Percentiles rank a stretch among this genome's conserved stretches.
Conservation (phyloP, 2,329 filamentous ascomycete species). For the Catunica adiposa region DNA sequence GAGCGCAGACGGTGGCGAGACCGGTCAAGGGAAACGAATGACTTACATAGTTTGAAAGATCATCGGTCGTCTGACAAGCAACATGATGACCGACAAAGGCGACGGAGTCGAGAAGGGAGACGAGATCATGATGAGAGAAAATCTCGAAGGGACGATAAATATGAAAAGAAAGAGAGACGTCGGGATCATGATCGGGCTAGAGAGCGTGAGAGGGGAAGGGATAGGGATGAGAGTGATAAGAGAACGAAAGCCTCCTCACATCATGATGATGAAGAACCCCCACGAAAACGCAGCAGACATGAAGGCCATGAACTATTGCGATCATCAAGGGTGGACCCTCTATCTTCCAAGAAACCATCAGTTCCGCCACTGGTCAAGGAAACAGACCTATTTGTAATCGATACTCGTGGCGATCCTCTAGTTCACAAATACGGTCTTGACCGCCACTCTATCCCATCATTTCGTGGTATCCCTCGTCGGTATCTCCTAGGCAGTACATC, state of each 20-base stretch:
- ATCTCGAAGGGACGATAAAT: not conserved
- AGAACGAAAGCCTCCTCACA: not conserved
- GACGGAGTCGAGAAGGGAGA: not conserved
- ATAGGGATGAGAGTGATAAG: not conserved
- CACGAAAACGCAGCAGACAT: not conserved
- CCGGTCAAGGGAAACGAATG: not conserved
- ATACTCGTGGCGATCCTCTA: slow-evolving; percentile 60
- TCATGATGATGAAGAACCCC: not conserved
- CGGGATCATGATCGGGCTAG: not conserved
- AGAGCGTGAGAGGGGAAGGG: not conserved
- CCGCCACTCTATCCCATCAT: slow-evolving; percentile 53
- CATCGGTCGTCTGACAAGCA: too few species aligned
- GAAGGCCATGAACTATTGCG: not conserved
- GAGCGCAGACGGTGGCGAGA: not conserved
- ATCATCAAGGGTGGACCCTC: too few species aligned
- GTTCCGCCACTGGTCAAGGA: not conserved
- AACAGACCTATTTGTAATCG: slow-evolving; percentile 38
- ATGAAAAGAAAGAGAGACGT: not conserved
- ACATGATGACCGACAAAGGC: too few species aligned
- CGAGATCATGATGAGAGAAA: not conserved
- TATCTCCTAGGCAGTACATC: slow-evolving; percentile 49
- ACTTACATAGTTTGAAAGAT: too few species aligned
- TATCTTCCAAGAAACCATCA: not conserved
- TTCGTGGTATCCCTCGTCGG: slow-evolving; percentile 52
- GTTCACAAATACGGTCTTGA: slow-evolving; percentile 57